A percentile compares a stretch with the other conserved stretches of the same genome.
phyloP scores from a whole-genome alignment of 345 rosid genomes.

The Microcos paniculata region DNA sequence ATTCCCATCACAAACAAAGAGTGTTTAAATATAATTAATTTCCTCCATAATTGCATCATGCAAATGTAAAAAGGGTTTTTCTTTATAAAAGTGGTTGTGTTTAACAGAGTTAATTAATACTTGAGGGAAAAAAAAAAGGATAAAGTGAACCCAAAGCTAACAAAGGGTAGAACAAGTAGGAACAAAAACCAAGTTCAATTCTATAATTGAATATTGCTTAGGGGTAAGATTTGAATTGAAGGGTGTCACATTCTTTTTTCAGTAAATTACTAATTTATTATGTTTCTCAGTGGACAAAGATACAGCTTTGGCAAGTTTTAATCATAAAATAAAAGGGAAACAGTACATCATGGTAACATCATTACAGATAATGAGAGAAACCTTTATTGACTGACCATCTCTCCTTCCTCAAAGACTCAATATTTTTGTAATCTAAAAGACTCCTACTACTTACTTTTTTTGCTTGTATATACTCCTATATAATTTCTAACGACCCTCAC shows the following conservation, averaged over 20 bases:
- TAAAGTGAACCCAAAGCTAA: background rate
- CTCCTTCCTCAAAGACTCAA: background rate
- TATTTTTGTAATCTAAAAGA: background rate
- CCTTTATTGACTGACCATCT: background rate
- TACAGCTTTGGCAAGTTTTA: background rate
- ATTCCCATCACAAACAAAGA: background rate
- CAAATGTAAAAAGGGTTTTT: background rate
- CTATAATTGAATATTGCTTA: background rate
- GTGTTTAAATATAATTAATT: background rate
- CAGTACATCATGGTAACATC: constrained; percentile 8
- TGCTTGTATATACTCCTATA: too few species aligned
- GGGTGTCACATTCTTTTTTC: background rate
- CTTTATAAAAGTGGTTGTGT: background rate
- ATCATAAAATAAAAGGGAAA: background rate
- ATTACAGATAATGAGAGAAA: background rate
- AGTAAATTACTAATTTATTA: background rate
- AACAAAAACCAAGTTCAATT: background rate
- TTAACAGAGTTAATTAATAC: background rate
- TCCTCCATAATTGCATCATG: background rate
- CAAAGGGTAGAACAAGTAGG: background rate
- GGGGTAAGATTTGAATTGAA: background rate
- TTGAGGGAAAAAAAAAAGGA: background rate
- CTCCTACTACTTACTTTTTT: background rate
- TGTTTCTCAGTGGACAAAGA: background rate
- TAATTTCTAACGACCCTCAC: background rate